phyloP scores from a whole-genome alignment of 441 rosid genomes.

The Eruca vesicaria region DNA sequence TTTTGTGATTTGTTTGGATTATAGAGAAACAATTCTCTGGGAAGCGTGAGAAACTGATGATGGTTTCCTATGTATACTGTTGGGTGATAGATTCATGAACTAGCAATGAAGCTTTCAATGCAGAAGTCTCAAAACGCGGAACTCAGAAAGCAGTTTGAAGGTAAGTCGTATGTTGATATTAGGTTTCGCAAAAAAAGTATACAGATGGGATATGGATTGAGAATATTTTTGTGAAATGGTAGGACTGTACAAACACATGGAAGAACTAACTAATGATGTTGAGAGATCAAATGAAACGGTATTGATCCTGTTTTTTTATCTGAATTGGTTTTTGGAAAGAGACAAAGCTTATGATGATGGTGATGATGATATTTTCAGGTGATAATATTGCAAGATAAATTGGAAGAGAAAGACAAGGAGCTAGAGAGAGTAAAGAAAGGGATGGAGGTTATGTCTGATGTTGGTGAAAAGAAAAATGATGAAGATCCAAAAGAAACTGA shows the following conservation, averaged over 20 bases:
- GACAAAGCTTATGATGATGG: not conserved
- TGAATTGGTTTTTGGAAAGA: not conserved
- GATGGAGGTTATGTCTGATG: constrained; percentile 16
- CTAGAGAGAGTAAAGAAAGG: constrained; percentile 27
- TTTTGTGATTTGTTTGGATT: not conserved
- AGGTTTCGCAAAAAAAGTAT: not conserved
- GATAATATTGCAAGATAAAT: constrained; percentile 63
- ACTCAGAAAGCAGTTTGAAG: constrained; percentile 89
- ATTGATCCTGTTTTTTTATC: not conserved
- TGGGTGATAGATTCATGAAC: constrained; percentile 74
- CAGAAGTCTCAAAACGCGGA: constrained; percentile 88
- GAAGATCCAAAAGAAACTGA: constrained; percentile 20
- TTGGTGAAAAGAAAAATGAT: constrained; percentile 10
- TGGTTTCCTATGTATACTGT: constrained; percentile 8
- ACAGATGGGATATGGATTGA: not conserved
- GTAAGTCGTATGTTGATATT: constrained; percentile 36
- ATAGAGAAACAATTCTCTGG: not conserved
- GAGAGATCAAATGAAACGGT: constrained; percentile 95
- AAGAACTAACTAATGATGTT: constrained; percentile 70
- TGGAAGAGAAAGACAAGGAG: constrained; percentile 56
- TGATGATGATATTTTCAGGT: constrained; percentile 47
- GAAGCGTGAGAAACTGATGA: not conserved
- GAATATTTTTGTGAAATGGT: constrained; percentile 36
- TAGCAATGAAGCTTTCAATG: constrained; percentile 77
- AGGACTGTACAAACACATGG: constrained; percentile 82